Evolutionary conservation across 345 rosid species (phyloP).

Genomic region (Odontarrhena argentea): DNA sequence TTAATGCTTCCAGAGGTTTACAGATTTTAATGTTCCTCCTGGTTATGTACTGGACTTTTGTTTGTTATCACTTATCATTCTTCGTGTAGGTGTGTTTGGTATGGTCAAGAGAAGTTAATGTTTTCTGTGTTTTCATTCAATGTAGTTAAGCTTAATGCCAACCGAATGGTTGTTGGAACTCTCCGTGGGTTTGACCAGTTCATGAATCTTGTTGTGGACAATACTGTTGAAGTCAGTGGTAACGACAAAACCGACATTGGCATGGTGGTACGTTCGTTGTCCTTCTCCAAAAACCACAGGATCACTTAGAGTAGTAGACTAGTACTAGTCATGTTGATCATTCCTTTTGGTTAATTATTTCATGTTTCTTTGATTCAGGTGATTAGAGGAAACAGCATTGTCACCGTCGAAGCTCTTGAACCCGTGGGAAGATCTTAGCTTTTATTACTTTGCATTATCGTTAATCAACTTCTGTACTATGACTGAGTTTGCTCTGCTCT

Average conservation of each 20-base stretch:
- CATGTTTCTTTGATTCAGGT: slow-evolving; percentile 44
- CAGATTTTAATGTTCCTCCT: not conserved
- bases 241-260: slow-evolving; percentile 65
- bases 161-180: slow-evolving; percentile 72
- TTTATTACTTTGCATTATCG: slow-evolving; percentile 8
- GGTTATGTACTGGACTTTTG: not conserved
- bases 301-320: not conserved
- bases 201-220: slow-evolving; percentile 76
- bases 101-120: slow-evolving; percentile 22
- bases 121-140: not conserved
- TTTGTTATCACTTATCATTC: not conserved
- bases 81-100: not conserved
- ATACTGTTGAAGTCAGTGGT: slow-evolving; percentile 69
- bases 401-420: slow-evolving; percentile 77
- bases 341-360: not conserved
- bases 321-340: not conserved
- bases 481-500: slow-evolving; percentile 2
- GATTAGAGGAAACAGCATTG: slow-evolving; percentile 73
- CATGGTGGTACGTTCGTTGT: slow-evolving; percentile 64
- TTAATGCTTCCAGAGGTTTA: not conserved
- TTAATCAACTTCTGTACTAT: slow-evolving; percentile 18
- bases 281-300: not conserved
- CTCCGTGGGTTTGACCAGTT: slow-evolving; percentile 88
- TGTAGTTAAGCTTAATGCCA: slow-evolving; percentile 79
- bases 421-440: slow-evolving; percentile 54